Evolutionary conservation across 2,329 filamentous ascomycete species (phyloP).

Genomic region (Colletotrichum sp.): DNA sequence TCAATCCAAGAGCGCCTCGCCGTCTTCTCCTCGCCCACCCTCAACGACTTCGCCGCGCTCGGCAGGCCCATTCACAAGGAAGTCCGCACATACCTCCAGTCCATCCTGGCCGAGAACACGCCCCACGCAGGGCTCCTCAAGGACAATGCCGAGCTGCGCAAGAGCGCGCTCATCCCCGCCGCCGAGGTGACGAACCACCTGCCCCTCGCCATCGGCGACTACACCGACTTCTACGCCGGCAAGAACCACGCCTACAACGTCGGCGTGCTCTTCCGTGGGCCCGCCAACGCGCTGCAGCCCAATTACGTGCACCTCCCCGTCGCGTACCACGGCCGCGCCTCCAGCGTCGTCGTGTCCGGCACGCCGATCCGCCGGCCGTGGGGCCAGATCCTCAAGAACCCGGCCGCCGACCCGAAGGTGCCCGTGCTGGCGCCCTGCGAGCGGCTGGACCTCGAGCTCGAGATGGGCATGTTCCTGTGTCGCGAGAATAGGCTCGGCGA

Average conservation of each 20-base stretch:
- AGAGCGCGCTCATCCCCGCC: constrained; percentile 30
- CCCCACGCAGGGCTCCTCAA: constrained; percentile 36
- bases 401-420: constrained; percentile 57
- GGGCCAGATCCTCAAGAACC: constrained; percentile 68
- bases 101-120: constrained; percentile 62
- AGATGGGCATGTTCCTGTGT: constrained; percentile 78
- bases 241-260: constrained; percentile 76
- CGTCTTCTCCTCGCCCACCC: constrained; percentile 50
- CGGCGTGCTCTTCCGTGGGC: constrained; percentile 75
- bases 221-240: constrained; percentile 86
- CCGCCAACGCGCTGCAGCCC: constrained; percentile 76
- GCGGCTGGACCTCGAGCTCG: constrained; percentile 77
- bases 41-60: constrained; percentile 75
- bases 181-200: constrained; percentile 69
- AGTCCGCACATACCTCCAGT: constrained; percentile 73
- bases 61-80: constrained; percentile 73
- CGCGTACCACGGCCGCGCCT: constrained; percentile 81
- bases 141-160: constrained; percentile 37
- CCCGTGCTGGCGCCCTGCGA: constrained; percentile 64
- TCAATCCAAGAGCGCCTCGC: constrained; percentile 28
- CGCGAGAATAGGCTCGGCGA: constrained; percentile 70
- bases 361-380: constrained; percentile 75
- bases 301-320: constrained; percentile 85
- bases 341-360: constrained; percentile 76
- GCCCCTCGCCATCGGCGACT: constrained; percentile 80